These are phyloP conservation scores for Chloris gayana DNA, from an alignment of 176 grass and related monocot species.

Conservation along the genomic window DNA sequence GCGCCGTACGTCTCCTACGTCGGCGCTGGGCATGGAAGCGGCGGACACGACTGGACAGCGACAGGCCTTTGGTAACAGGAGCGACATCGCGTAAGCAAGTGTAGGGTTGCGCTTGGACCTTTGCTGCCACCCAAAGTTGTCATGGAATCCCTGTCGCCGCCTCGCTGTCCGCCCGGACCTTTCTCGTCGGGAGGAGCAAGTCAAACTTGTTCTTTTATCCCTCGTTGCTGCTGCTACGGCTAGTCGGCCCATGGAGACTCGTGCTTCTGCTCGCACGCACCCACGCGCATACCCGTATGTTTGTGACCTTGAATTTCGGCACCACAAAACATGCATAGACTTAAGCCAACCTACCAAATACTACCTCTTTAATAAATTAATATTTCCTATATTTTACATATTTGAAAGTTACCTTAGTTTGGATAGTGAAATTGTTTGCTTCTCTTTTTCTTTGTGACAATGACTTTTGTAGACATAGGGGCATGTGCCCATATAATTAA, in stretches of 20 bases:
- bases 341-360: too few species aligned
- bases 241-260: not conserved
- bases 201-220: not conserved
- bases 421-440: too few species aligned
- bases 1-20: conserved; percentile 15
- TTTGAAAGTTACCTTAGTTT: too few species aligned
- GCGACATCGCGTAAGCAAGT: conserved; percentile 30
- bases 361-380: too few species aligned
- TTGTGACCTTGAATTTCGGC: too few species aligned
- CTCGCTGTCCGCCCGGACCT: not conserved
- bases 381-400: too few species aligned
- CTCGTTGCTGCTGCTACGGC: not conserved
- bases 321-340: too few species aligned
- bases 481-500: too few species aligned
- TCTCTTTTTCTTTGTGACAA: too few species aligned
- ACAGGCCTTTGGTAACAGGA: conserved; percentile 4
- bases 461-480: too few species aligned
- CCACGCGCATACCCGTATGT: too few species aligned
- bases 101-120: conserved; percentile 16
- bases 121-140: not conserved
- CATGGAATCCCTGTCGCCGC: conserved; percentile 30
- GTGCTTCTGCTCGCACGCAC: too few species aligned
- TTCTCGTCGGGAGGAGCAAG: not conserved
- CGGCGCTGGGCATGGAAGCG: not conserved
- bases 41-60: not conserved